A percentile compares a stretch with the other conserved stretches of the same genome.
phyloP scores from a whole-genome alignment of 768 basidiomycete genomes.

The Lactarius vividus region DNA sequence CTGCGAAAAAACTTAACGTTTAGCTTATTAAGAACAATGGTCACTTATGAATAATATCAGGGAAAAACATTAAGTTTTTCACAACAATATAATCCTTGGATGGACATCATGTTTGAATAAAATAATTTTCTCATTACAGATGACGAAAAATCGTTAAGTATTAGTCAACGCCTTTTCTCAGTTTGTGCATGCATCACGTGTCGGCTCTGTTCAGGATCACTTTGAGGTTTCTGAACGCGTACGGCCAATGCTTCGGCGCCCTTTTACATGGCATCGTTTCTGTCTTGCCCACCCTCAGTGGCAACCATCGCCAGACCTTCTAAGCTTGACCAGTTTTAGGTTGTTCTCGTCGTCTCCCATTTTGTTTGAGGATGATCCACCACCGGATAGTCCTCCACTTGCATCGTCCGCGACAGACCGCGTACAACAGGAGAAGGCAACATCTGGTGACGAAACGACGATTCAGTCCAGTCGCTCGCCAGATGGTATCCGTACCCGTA shows the following conservation, averaged over 20 bases:
- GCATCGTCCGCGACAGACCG: no score
- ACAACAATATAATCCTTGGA: no score
- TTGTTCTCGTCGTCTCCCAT: not conserved
- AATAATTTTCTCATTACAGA: no score
- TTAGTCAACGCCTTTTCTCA: no score
- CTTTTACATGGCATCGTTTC: not conserved
- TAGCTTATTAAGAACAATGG: no score
- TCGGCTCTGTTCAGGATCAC: not conserved
- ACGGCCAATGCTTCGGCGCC: slow-evolving; percentile 9
- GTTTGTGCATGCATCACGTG: not conserved
- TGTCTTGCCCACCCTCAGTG: not conserved
- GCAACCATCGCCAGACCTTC: not conserved
- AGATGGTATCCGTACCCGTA: not conserved
- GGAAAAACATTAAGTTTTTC: no score
- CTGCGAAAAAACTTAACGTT: no score
- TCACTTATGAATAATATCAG: no score
- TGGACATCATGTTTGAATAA: no score
- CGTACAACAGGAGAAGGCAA: not conserved
- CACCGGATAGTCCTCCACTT: not conserved
- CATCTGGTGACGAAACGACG: not conserved
- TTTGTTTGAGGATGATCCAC: not conserved
- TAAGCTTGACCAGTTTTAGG: not conserved
- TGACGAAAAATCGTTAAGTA: no score
- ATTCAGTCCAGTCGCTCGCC: not conserved
- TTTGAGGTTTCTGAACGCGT: no score